Evolutionary conservation across 2,329 filamentous ascomycete genomes (phyloP).

Genomic region (Aspergillus brasiliensis): DNA sequence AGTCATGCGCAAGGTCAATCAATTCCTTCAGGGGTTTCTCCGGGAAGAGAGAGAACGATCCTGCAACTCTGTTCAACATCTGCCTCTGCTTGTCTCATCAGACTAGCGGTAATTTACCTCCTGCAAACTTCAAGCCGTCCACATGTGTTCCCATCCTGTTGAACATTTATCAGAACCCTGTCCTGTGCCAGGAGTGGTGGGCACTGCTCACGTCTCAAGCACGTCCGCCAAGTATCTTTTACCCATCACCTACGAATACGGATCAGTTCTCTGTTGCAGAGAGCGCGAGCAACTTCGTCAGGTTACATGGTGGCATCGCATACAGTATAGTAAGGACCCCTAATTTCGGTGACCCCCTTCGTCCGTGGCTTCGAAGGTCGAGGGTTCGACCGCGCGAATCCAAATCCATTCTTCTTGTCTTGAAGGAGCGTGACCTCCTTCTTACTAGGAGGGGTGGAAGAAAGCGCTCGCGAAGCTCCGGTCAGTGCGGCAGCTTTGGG

Average conservation of each 20-base stretch:
- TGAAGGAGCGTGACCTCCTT: conserved; percentile 45
- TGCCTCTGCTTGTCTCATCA: neutral
- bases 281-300: neutral
- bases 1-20: conserved; percentile 52
- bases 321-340: conserved; percentile 58
- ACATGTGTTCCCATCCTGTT: conserved; percentile 56
- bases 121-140: conserved; percentile 59
- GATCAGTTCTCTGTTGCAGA: neutral
- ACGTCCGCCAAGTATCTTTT: conserved; percentile 56
- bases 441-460: conserved; percentile 19
- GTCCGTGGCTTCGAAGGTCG: conserved; percentile 52
- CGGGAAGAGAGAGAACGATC: conserved; percentile 55
- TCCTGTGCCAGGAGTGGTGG: neutral
- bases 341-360: conserved; percentile 57
- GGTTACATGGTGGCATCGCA: conserved; percentile 6
- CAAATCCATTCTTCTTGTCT: conserved; percentile 53
- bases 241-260: conserved; percentile 47
- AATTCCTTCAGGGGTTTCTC: conserved; percentile 50
- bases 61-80: conserved; percentile 23
- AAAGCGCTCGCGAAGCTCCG: conserved; percentile 18
- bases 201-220: conserved; percentile 51
- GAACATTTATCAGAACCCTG: conserved; percentile 5
- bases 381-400: conserved; percentile 54
- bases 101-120: conserved; percentile 32
- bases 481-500: conserved; percentile 11